Evolutionary conservation across 805 yeast genomes (phyloP).

Genomic region (Wickerhamiella slavikovae): DNA sequence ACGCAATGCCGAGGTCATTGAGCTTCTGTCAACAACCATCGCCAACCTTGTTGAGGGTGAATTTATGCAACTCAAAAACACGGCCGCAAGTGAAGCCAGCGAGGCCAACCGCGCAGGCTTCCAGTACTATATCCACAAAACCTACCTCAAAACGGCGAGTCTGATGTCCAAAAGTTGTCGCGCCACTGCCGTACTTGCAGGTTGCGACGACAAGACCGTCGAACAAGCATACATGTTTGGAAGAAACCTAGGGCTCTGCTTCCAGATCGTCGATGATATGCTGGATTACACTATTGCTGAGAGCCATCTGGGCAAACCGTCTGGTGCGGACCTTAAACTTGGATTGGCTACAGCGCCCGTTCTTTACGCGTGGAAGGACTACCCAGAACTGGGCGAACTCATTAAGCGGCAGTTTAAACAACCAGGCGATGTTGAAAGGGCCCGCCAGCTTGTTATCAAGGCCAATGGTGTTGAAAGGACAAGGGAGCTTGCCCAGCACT

Average conservation of each 20-base stretch:
- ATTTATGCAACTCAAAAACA: constrained; percentile 93
- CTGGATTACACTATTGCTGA: constrained; percentile 84
- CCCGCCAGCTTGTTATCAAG: constrained; percentile 49
- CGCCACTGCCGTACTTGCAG: constrained; percentile 82
- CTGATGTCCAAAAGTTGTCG: constrained; percentile 84
- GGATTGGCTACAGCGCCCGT: constrained; percentile 97
- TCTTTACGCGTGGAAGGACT: constrained; percentile 78
- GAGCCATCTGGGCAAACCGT: constrained; percentile 75
- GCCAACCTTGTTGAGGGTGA: constrained; percentile 97
- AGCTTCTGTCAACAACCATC: constrained; percentile 82
- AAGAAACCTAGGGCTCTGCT: constrained; percentile 79
- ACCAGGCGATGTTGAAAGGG: constrained; percentile 70
- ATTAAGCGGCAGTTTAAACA: constrained; percentile 65
- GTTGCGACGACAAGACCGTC: constrained; percentile 52
- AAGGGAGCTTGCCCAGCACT: constrained; percentile 50
- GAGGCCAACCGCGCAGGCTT: constrained; percentile 51
- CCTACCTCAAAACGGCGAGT: constrained; percentile 87
- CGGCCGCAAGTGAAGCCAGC: constrained; percentile 34
- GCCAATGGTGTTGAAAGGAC: constrained; percentile 65
- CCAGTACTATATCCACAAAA: constrained; percentile 86
- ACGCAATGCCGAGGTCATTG: constrained; percentile 93
- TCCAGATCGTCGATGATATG: constrained; percentile 92
- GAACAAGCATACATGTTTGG: constrained; percentile 85
- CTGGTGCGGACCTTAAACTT: constrained; percentile 81
- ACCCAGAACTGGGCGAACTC: constrained; percentile 65